Base-by-base conservation (phyloP, 2,329 filamentous ascomycete species). In the Neopestalotiopsis clavispora region DNA sequence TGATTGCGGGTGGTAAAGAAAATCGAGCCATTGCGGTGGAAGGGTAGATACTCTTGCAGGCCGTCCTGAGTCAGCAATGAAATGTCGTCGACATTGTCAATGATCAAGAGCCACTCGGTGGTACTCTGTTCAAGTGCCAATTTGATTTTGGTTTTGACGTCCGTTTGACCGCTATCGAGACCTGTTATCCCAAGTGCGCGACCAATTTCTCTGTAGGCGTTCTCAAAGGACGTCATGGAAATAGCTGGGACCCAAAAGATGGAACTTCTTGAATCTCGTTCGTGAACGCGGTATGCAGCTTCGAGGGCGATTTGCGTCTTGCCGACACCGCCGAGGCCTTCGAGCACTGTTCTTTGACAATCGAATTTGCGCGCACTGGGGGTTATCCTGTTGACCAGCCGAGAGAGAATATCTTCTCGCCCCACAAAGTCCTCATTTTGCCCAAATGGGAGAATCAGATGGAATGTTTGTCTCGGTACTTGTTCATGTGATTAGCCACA, bases 51-150 rank as follows among this genome's bases (percentile, higher is more conserved):
- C 4, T 76, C 68, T 34, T 5, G 40, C 59, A 66, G 68, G 58
- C 13, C 23, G 12, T 40, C 42, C 4, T 72, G 2, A 45, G 77
- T 74, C 0, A 81, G 67, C 1, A 82, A 67, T 0, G 75, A 67
- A 1, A 49, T 66, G 65, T 85, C 80, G 66, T 85, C 81, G 9
- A 79, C 80, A 66, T 84, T 85, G 63, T 85, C 82, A 17, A 85
- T 66, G 56, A 85, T 74, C 56, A 85, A 67, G 1, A 85, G 73
- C 83, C 82, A 85, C 1, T 69, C 69, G 1, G 77, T 74, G 1
- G 60, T 69, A n/a, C 45, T 68, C 4, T 74, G 2, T 45, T 75
- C 78, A 1, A 85, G 69, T 12, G 71, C 72, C 4, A 52, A 58
- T 49, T 80, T 80, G 4, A 85, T 78, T 1, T 82, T 74, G 12